These are phyloP conservation scores for Candida albicans DNA, from an alignment of 1,139 yeast genomes.

Conservation along the genomic window DNA sequence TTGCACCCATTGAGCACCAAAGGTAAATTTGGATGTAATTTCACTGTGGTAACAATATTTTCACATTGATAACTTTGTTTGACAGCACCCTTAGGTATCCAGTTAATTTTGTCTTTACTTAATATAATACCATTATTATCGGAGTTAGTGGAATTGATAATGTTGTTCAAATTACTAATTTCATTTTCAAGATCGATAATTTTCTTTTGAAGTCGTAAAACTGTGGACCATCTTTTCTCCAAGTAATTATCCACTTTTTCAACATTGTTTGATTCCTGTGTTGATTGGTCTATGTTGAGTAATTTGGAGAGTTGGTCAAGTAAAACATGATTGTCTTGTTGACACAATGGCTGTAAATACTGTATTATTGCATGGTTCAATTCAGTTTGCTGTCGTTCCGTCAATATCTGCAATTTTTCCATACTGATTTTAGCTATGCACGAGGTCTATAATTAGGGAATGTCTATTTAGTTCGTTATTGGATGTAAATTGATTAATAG, in stretches of 20 bases:
- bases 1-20: conserved; percentile 65
- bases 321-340: conserved; percentile 13
- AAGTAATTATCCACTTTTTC: conserved; percentile 50
- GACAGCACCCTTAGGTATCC: conserved; percentile 65
- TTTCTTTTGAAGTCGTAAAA: conserved; percentile 72
- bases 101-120: conserved; percentile 46
- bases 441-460: not conserved
- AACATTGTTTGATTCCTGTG: conserved; percentile 7
- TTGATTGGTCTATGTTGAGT: conserved; percentile 12
- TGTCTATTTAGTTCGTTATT: not conserved
- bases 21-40: conserved; percentile 75
- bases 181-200: conserved; percentile 60
- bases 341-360: conserved; percentile 42
- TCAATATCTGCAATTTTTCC: conserved; percentile 30
- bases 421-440: not conserved
- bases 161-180: conserved; percentile 38
- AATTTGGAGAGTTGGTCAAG: conserved; percentile 14
- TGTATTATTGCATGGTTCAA: conserved; percentile 57
- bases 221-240: conserved; percentile 89
- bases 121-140: conserved; percentile 7
- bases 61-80: conserved; percentile 52
- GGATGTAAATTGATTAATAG: too few species aligned
- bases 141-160: conserved; percentile 15
- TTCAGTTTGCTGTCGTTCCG: conserved; percentile 53
- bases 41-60: conserved; percentile 60